Conservation (phyloP, 257 asterid species). For the Ilex asprella region DNA sequence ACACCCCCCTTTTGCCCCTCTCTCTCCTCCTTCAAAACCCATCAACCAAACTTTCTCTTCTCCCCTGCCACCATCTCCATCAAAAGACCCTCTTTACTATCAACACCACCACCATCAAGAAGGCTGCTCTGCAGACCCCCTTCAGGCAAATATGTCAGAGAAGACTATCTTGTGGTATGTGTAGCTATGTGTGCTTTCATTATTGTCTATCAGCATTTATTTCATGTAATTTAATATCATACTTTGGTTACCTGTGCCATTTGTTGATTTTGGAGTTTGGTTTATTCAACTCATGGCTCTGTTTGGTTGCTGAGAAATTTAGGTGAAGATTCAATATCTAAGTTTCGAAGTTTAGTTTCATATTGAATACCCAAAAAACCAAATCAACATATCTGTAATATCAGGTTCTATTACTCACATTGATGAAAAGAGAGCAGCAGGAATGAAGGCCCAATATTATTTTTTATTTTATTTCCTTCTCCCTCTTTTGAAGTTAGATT, state of each 20-base stretch:
- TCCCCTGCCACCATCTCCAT: constrained; percentile 10
- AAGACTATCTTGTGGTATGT: constrained; percentile 92
- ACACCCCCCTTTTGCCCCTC: constrained; percentile 25
- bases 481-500: background rate
- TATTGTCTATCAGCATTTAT: background rate
- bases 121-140: constrained; percentile 56
- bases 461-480: too few species aligned
- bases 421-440: too few species aligned
- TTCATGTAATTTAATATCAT: constrained; percentile 3
- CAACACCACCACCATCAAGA: constrained; percentile 38
- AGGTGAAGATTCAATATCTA: background rate
- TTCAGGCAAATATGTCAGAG: constrained; percentile 68
- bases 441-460: too few species aligned
- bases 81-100: constrained; percentile 27
- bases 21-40: constrained; percentile 20
- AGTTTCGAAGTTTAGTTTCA: background rate
- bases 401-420: background rate
- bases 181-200: constrained; percentile 6
- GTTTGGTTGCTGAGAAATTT: background rate
- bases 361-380: background rate
- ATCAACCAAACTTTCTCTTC: constrained; percentile 27
- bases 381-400: background rate
- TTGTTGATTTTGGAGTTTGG: background rate
- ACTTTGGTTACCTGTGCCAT: background rate
- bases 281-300: background rate